Evolutionary conservation across 805 yeast species (phyloP).

Genomic region (Candida silvicultrix): DNA sequence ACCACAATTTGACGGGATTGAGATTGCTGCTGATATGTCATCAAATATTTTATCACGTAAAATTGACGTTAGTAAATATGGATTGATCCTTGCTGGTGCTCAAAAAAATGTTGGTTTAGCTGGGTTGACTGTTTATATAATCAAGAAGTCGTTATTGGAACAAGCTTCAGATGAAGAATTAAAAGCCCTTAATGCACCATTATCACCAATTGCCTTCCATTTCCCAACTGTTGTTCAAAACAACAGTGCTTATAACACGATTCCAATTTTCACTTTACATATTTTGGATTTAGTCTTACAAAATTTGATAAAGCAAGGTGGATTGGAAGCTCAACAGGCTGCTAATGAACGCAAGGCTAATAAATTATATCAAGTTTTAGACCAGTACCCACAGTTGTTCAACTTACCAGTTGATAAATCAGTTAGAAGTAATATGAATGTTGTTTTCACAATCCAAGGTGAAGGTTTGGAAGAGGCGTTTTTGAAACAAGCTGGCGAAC

Average conservation of each 20-base stretch:
- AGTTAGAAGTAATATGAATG: slow-evolving; percentile 84
- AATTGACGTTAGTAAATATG: slow-evolving; percentile 79
- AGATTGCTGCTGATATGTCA: slow-evolving; percentile 90
- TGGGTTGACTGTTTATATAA: slow-evolving; percentile 87
- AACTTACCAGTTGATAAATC: slow-evolving; percentile 56
- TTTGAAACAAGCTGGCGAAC: slow-evolving; percentile 55
- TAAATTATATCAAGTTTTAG: slow-evolving; percentile 59
- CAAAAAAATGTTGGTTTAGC: slow-evolving; percentile 98
- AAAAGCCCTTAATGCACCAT: slow-evolving; percentile 54
- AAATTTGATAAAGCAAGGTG: slow-evolving; percentile 61
- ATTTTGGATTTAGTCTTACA: slow-evolving; percentile 75
- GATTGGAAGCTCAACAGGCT: slow-evolving; percentile 54
- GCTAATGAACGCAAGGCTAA: slow-evolving; percentile 57
- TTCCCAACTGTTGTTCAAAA: slow-evolving; percentile 81
- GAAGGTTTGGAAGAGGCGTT: slow-evolving; percentile 65
- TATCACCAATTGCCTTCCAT: slow-evolving; percentile 85
- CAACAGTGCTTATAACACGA: slow-evolving; percentile 92
- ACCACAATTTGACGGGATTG: slow-evolving; percentile 57
- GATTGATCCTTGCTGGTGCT: slow-evolving; percentile 94
- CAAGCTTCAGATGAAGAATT: slow-evolving; percentile 61
- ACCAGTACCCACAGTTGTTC: slow-evolving; percentile 57
- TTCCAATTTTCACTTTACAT: slow-evolving; percentile 89
- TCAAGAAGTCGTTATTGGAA: slow-evolving; percentile 72
- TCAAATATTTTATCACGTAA: slow-evolving; percentile 82
- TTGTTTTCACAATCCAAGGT: slow-evolving; percentile 73